Conservation (phyloP, 495 filamentous ascomycete species). For the Aspergillus sclerotioniger region DNA sequence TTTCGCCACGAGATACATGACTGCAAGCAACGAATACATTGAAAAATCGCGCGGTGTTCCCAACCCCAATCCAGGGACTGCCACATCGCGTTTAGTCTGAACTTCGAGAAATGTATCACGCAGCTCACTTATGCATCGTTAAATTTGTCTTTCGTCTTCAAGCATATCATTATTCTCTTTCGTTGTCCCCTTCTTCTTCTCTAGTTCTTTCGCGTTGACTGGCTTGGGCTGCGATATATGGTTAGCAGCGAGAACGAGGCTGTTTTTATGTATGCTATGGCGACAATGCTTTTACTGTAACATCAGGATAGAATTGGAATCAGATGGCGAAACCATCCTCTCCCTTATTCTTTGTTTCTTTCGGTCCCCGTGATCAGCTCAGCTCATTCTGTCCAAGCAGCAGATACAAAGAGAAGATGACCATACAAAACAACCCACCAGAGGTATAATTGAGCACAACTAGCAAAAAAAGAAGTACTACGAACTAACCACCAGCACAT, state of each 20-base stretch:
- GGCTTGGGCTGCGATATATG: neutral
- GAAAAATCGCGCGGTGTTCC: slow-evolving; percentile 49
- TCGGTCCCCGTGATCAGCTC: neutral
- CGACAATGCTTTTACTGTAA: slow-evolving; percentile 9
- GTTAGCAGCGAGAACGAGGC: neutral
- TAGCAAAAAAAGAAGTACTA: neutral
- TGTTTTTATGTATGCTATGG: neutral
- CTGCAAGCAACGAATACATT: slow-evolving; percentile 56
- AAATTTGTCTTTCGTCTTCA: neutral
- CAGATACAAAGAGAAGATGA: too few species aligned
- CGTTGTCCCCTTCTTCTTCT: neutral
- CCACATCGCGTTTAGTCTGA: slow-evolving; percentile 30
- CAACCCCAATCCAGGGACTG: slow-evolving; percentile 27
- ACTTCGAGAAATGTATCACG: slow-evolving; percentile 11
- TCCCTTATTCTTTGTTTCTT: slow-evolving; percentile 3
- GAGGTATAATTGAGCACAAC: neutral
- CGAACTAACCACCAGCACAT: neutral
- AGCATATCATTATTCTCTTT: neutral
- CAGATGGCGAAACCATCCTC: neutral
- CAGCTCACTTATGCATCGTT: neutral
- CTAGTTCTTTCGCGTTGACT: neutral
- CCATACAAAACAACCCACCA: neutral
- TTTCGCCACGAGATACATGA: slow-evolving; percentile 77
- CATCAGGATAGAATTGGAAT: slow-evolving; percentile 9
- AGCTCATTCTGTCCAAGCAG: neutral